phyloP scores from a whole-genome alignment of 1,284 basidiomycete species.

The Coriolopsis trogii region DNA sequence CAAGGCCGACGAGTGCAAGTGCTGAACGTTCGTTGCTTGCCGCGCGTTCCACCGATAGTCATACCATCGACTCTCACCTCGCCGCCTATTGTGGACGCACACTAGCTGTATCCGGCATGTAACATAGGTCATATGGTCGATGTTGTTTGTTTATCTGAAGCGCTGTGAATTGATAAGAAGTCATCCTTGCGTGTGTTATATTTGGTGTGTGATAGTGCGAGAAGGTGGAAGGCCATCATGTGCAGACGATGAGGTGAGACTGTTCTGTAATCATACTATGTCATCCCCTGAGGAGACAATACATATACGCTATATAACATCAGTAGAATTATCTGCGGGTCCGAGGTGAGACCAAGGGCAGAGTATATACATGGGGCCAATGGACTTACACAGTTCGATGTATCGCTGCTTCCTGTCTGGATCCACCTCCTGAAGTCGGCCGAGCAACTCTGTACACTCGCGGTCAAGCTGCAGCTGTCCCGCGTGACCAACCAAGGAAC shows the following conservation, averaged over 20 bases:
- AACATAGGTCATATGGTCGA: neutral
- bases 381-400: constrained; percentile 59
- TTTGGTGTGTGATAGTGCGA: neutral
- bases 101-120: constrained; percentile 11
- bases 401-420: constrained; percentile 63
- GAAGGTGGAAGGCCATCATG: neutral
- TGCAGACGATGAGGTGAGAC: neutral
- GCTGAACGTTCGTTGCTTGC: constrained; percentile 39
- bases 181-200: neutral
- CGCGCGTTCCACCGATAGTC: neutral
- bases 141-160: neutral
- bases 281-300: too few relatives aligned
- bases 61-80: neutral
- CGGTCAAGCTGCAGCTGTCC: constrained; percentile 42
- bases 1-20: constrained; percentile 65
- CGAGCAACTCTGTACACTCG: constrained; percentile 57
- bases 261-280: neutral
- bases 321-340: too few relatives aligned
- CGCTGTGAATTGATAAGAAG: constrained; percentile 5
- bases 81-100: neutral
- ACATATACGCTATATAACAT: too few relatives aligned
- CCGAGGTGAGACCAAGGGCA: too few relatives aligned
- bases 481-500: constrained; percentile 26
- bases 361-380: too few relatives aligned
- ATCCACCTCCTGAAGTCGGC: constrained; percentile 58